These are phyloP conservation scores for Ogataea wickerhamii DNA, from an alignment of 805 yeast species.

Conservation along the genomic window DNA sequence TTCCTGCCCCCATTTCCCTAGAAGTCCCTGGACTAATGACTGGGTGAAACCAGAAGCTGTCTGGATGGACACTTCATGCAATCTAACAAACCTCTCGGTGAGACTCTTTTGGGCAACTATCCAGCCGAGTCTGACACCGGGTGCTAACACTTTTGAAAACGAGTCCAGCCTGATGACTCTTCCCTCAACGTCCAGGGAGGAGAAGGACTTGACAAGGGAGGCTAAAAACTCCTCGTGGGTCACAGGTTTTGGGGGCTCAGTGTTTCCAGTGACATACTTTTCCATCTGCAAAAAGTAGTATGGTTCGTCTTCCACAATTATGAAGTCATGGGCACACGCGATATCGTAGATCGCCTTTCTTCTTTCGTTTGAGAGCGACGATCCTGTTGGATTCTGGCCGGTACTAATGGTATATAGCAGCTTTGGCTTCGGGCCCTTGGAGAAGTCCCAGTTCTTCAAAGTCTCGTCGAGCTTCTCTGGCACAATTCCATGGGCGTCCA, in stretches of 20 bases:
- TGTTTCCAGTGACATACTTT: slow-evolving; percentile 47
- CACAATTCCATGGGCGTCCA: slow-evolving; percentile 64
- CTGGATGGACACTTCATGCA: slow-evolving; percentile 81
- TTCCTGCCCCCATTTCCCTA: slow-evolving; percentile 84
- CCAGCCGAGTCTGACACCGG: slow-evolving; percentile 90
- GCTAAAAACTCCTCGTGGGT: slow-evolving; percentile 63
- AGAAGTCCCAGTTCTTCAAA: slow-evolving; percentile 56
- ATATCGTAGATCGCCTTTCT: slow-evolving; percentile 71
- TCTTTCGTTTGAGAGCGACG: slow-evolving; percentile 73
- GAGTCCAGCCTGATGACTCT: slow-evolving; percentile 88
- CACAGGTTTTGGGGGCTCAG: slow-evolving; percentile 24
- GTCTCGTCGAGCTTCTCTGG: slow-evolving; percentile 53
- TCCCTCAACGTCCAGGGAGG: slow-evolving; percentile 77
- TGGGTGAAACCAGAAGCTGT: slow-evolving; percentile 79
- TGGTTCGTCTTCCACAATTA: slow-evolving; percentile 94
- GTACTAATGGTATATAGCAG: slow-evolving; percentile 88
- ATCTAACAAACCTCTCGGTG: slow-evolving; percentile 62
- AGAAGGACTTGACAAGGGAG: slow-evolving; percentile 70
- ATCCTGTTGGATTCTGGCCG: slow-evolving; percentile 98
- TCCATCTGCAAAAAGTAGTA: slow-evolving; percentile 96
- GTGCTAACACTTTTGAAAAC: slow-evolving; percentile 87
- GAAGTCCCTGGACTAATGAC: slow-evolving; percentile 62
- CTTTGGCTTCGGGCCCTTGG: slow-evolving; percentile 62
- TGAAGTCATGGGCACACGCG: slow-evolving; percentile 80
- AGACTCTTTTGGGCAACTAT: slow-evolving; percentile 65